Evolutionary conservation across 1,284 basidiomycete species (phyloP).

Genomic region (Boletellus deceptivus): DNA sequence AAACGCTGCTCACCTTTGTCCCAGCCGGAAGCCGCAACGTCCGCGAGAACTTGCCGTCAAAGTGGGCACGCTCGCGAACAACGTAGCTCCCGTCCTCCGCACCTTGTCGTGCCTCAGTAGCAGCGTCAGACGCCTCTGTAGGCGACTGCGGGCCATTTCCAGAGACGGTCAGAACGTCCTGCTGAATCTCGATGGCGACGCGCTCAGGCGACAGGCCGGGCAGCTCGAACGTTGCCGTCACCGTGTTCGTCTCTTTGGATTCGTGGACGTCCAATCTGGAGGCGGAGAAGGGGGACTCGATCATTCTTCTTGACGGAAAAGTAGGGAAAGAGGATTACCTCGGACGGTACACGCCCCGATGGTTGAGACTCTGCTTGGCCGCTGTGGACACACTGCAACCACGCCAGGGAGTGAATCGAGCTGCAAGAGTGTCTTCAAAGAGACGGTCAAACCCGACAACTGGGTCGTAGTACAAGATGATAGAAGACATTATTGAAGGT

Average conservation of each 20-base stretch:
- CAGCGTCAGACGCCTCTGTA: not conserved
- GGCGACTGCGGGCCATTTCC: constrained; percentile 29
- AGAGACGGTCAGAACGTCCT: constrained; percentile 38
- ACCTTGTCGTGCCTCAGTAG: constrained; percentile 12
- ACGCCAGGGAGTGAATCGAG: not conserved
- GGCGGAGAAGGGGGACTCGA: not conserved
- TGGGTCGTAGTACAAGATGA: constrained; percentile 5
- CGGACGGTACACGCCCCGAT: not conserved
- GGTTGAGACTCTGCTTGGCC: not conserved
- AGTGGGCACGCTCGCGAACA: constrained; percentile 35
- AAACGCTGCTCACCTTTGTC: constrained; percentile 30
- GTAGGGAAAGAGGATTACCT: not conserved
- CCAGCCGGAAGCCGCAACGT: constrained; percentile 37
- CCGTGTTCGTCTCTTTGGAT: constrained; percentile 34
- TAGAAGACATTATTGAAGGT: no score
- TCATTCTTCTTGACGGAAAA: not conserved
- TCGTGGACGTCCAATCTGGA: constrained; percentile 36
- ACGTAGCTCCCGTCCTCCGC: constrained; percentile 29
- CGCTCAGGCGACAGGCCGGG: constrained; percentile 43
- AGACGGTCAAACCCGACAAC: constrained; percentile 6
- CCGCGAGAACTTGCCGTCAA: constrained; percentile 36
- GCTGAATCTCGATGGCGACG: constrained; percentile 39
- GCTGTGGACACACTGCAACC: not conserved
- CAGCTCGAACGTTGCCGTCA: constrained; percentile 43
- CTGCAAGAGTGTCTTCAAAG: constrained; percentile 9